Percentiles rank a stretch among this genome's conserved stretches.
Evolutionary conservation across 305 asterid genomes (phyloP).

Genomic region (Fraxinus sp.): DNA sequence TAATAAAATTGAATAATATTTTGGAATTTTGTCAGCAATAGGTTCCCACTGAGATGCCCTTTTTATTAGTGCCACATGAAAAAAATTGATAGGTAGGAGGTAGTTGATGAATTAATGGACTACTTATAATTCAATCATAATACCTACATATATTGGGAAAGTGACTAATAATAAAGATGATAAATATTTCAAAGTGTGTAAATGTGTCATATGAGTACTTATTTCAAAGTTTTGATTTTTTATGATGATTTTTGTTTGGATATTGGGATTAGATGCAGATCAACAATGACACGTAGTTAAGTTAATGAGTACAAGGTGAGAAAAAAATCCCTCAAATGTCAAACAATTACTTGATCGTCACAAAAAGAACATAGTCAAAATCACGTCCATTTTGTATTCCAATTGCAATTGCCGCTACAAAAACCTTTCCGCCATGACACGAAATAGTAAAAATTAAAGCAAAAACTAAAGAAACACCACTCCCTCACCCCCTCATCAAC

Average conservation of each 20-base stretch:
- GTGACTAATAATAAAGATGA: background rate
- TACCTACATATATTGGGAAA: background rate
- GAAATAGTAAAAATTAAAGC: background rate
- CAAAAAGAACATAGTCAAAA: background rate
- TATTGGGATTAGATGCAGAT: background rate
- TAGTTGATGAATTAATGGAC: constrained; percentile 15
- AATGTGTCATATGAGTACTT: background rate
- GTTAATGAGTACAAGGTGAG: background rate
- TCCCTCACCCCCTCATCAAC: background rate
- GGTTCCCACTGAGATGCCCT: constrained; percentile 29
- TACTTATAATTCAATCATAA: constrained; percentile 6
- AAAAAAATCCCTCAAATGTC: background rate
- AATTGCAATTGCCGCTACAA: background rate
- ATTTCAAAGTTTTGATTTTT: background rate
- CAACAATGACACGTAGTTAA: background rate
- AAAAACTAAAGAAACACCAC: background rate
- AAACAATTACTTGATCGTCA: background rate
- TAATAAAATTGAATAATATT: background rate
- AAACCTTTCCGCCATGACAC: background rate
- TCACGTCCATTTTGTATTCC: background rate
- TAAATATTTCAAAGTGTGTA: background rate
- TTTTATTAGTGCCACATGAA: constrained; percentile 24
- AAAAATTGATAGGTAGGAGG: constrained; percentile 16
- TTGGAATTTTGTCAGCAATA: constrained; percentile 13
- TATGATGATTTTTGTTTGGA: background rate